Evolutionary conservation across 176 grass and related monocot genomes (phyloP).

Genomic region (Chrysopogon serrulatus): DNA sequence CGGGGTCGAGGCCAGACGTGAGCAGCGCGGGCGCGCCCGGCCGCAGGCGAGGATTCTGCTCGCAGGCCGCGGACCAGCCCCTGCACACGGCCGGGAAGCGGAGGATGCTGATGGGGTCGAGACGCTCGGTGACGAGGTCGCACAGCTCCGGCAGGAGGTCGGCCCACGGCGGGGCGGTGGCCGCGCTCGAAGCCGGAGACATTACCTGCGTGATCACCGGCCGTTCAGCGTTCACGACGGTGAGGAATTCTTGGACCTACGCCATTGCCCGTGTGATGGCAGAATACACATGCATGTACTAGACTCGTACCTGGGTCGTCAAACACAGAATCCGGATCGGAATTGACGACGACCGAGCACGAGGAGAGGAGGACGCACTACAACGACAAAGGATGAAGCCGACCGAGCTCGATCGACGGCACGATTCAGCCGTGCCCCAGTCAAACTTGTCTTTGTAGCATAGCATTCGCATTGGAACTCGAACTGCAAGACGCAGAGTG

Average conservation of each 20-base stretch:
- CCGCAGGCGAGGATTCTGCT: neutral
- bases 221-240: no score
- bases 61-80: neutral
- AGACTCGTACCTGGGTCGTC: neutral
- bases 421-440: neutral
- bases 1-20: neutral
- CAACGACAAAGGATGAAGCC: no score
- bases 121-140: neutral
- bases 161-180: neutral
- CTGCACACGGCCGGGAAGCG: neutral
- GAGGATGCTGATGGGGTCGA: neutral
- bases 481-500: no score
- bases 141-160: constrained; percentile 20
- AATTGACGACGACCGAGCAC: neutral
- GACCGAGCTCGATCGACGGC: no score
- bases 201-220: neutral
- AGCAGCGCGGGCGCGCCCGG: neutral
- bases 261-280: neutral
- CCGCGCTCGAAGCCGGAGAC: neutral
- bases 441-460: no score
- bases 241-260: neutral
- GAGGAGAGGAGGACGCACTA: no score
- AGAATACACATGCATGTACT: neutral
- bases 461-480: no score
- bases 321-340: neutral